These are phyloP conservation scores for Rhynchosporium agropyri DNA, from an alignment of 2,329 filamentous ascomycete genomes.

Conservation along the genomic window DNA sequence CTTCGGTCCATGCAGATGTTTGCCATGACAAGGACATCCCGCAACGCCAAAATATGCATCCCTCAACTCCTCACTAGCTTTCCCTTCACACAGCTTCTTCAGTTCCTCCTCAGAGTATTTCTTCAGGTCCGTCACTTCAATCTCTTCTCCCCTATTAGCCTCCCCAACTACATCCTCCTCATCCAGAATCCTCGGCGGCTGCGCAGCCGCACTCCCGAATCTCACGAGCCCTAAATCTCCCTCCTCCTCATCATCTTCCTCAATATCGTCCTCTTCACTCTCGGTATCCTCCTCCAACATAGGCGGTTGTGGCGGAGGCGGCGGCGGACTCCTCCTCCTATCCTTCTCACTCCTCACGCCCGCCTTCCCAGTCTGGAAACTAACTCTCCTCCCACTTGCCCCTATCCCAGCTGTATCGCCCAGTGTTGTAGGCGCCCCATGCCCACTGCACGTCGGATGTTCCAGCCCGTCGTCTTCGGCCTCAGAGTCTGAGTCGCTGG, in stretches of 20 bases:
- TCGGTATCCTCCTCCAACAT: constrained; percentile 15
- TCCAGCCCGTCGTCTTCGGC: constrained; percentile 14
- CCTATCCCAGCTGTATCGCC: not conserved
- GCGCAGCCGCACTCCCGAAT: constrained; percentile 28
- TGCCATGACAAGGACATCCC: constrained; percentile 32
- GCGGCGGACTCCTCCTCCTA: constrained; percentile 27
- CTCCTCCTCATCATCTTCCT: constrained; percentile 29
- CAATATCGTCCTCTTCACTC: constrained; percentile 5
- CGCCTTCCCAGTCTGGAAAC: constrained; percentile 15
- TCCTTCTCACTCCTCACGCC: constrained; percentile 6
- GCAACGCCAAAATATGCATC: constrained; percentile 28
- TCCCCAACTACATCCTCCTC: constrained; percentile 22
- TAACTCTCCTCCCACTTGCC: constrained; percentile 15
- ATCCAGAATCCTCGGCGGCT: constrained; percentile 30
- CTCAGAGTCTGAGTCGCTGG: constrained; percentile 16
- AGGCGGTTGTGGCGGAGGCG: constrained; percentile 21
- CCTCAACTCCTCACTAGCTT: constrained; percentile 24
- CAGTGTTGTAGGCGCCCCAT: not conserved
- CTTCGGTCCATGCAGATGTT: constrained; percentile 17
- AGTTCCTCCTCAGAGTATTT: constrained; percentile 27
- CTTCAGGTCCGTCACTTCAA: constrained; percentile 17
- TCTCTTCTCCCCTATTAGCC: not conserved
- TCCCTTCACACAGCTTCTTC: constrained; percentile 25
- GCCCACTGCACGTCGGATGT: not conserved
- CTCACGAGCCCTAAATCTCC: constrained; percentile 26